A percentile compares a stretch with the other conserved stretches of the same genome.
These are phyloP conservation scores for Exidia glandulosa DNA, from an alignment of 768 basidiomycete genomes.

Conservation along the genomic window DNA sequence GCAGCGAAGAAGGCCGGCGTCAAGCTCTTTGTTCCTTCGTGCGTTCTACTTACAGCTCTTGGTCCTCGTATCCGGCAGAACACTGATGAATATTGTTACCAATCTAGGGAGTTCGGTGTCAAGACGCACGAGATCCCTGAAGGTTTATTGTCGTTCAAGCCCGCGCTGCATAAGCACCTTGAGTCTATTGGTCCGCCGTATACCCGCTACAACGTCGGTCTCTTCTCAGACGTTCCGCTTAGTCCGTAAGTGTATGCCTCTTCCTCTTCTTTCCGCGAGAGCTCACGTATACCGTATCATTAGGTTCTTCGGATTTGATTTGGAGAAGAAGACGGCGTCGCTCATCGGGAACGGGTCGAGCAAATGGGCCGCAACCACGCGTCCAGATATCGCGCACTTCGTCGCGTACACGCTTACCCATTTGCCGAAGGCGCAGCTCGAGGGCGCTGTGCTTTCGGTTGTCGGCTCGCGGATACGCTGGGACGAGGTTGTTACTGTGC, in stretches of 20 bases:
- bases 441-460: neutral
- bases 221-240: neutral
- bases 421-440: neutral
- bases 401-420: neutral
- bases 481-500: neutral
- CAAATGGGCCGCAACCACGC: neutral
- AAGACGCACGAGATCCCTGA: neutral
- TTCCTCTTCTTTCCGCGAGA: neutral
- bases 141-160: neutral
- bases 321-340: neutral
- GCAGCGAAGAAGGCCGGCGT: slow-evolving; percentile 17
- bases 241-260: neutral
- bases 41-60: neutral
- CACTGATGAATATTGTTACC: neutral
- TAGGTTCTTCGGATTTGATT: neutral
- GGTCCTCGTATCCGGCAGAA: too few relatives aligned
- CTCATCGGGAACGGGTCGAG: neutral
- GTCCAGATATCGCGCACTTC: neutral
- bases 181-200: neutral
- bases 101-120: neutral
- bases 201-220: neutral
- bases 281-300: neutral
- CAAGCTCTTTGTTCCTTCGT: slow-evolving; percentile 19
- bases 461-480: neutral
- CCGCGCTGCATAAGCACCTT: neutral